These are phyloP conservation scores for Neospermospora avenae DNA, from an alignment of 2,329 filamentous ascomycete species.

Conservation along the genomic window DNA sequence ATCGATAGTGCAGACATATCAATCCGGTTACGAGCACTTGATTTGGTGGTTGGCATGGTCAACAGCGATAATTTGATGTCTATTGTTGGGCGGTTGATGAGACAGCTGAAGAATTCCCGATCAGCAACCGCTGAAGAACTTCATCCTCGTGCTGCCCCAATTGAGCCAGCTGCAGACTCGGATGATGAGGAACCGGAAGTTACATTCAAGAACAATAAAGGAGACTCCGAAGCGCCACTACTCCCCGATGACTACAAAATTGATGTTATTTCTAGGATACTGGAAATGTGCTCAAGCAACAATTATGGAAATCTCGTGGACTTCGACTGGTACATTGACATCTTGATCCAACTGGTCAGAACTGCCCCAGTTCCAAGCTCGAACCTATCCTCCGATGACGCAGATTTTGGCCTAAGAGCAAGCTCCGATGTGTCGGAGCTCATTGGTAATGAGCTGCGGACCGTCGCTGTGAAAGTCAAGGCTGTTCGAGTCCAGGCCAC, in stretches of 20 bases:
- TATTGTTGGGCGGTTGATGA: constrained; percentile 83
- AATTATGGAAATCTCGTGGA: constrained; percentile 84
- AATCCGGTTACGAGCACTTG: constrained; percentile 87
- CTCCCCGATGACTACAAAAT: constrained; percentile 83
- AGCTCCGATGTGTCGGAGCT: constrained; percentile 53
- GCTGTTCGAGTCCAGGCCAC: constrained; percentile 78
- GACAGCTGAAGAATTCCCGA: constrained; percentile 72
- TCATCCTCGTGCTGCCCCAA: constrained; percentile 43
- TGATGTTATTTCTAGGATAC: constrained; percentile 76
- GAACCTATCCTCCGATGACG: constrained; percentile 24
- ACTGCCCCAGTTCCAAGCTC: constrained; percentile 54
- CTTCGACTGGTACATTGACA: constrained; percentile 97
- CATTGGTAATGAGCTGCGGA: constrained; percentile 84
- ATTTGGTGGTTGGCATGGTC: constrained; percentile 92
- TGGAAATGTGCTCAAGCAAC: constrained; percentile 85
- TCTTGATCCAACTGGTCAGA: constrained; percentile 80
- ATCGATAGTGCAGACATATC: constrained; percentile 95
- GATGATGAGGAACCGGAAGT: constrained; percentile 55
- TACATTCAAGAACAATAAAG: constrained; percentile 47
- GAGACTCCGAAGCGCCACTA: constrained; percentile 51
- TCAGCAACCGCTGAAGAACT: constrained; percentile 44
- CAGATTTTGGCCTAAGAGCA: constrained; percentile 11
- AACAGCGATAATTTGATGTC: constrained; percentile 78
- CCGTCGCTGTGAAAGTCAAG: constrained; percentile 86
- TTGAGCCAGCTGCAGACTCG: constrained; percentile 42